Percentiles rank a stretch among this genome's conserved stretches.
Conservation (phyloP, 129 eudicot species). For the Helichrysum umbraculigerum region DNA sequence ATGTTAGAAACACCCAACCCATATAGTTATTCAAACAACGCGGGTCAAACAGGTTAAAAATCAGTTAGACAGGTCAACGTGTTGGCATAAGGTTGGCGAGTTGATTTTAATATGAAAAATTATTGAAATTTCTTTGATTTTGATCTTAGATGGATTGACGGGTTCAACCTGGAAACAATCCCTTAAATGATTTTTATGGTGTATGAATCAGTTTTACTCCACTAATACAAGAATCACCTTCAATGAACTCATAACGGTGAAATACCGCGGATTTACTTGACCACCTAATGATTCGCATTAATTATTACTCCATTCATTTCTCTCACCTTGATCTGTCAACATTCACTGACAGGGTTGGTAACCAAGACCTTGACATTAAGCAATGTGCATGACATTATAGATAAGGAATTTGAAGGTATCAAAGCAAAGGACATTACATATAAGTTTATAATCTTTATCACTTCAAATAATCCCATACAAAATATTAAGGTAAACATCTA, state of each 20-base stretch:
- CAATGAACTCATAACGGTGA: not conserved
- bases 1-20: no score
- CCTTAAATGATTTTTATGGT: not conserved
- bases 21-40: no score
- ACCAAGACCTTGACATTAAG: conserved; percentile 24
- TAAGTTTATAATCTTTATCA: not conserved
- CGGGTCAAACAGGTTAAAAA: no score
- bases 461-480: not conserved
- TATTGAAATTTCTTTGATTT: no score
- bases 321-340: conserved; percentile 39
- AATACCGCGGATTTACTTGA: not conserved
- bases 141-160: no score
- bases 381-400: conserved; percentile 11
- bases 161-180: not conserved
- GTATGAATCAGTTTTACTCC: not conserved
- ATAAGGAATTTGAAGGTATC: not conserved
- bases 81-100: no score
- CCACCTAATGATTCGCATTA: conserved; percentile 33
- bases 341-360: conserved; percentile 41
- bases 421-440: not conserved
- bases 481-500: not conserved
- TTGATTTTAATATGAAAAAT: no score
- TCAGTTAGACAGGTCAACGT: no score
- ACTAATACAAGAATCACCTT: no score
- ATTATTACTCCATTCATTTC: conserved; percentile 16